phyloP scores from a whole-genome alignment of 768 basidiomycete species.

The Amanita thiersii region DNA sequence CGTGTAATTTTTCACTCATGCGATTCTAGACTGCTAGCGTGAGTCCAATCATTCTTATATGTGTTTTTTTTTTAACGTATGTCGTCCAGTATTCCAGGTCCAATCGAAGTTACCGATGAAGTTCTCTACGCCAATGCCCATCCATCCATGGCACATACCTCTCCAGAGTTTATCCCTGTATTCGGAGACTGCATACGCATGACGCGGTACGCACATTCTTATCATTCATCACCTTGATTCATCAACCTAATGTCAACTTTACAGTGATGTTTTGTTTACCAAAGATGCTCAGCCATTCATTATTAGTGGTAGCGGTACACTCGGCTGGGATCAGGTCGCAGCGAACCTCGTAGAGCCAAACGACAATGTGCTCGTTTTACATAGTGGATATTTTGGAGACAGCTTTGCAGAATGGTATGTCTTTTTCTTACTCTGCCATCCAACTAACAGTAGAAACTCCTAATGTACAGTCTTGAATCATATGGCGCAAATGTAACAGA shows the following conservation, averaged over 20 bases:
- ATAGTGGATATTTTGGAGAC: conserved; percentile 93
- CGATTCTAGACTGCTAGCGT: conserved; percentile 45
- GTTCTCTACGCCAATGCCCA: conserved; percentile 70
- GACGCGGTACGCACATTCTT: conserved; percentile 44
- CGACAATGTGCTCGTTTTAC: conserved; percentile 74
- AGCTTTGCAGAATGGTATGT: conserved; percentile 79
- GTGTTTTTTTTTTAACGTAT: conserved; percentile 8
- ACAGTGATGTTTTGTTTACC: conserved; percentile 71
- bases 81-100: conserved; percentile 47
- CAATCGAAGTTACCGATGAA: conserved; percentile 52
- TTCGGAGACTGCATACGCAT: conserved; percentile 87
- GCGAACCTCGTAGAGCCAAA: conserved; percentile 84
- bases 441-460: not conserved
- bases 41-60: conserved; percentile 14
- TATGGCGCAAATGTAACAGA: conserved; percentile 89
- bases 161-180: conserved; percentile 78
- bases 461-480: conserved; percentile 52
- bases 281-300: conserved; percentile 82
- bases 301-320: conserved; percentile 89
- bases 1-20: not conserved
- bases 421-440: conserved; percentile 3
- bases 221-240: not conserved
- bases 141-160: conserved; percentile 83
- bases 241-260: conserved; percentile 6
- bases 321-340: conserved; percentile 96